Percentiles rank a stretch among this genome's conserved stretches.
Conservation (phyloP, 352 stramenopile species). For the Phytophthora cactorum region DNA sequence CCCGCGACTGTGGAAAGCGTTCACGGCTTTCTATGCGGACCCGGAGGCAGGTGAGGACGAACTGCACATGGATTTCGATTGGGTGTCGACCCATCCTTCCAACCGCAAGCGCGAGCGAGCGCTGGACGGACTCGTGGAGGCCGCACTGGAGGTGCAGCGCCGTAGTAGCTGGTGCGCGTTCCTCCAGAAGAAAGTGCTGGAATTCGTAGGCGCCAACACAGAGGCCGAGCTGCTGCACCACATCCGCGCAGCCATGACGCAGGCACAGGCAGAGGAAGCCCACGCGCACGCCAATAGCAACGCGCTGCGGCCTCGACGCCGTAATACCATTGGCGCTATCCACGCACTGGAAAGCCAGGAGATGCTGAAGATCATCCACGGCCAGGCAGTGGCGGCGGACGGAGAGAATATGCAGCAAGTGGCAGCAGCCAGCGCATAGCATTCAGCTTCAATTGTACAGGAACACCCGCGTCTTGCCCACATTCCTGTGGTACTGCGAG, state of each 20-base stretch:
- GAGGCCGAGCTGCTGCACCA: conserved; percentile 51
- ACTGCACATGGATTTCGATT: conserved; percentile 57
- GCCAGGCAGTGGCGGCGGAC: conserved; percentile 7
- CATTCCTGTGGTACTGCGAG: neutral
- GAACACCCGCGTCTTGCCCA: neutral
- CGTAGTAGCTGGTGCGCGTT: conserved; percentile 61
- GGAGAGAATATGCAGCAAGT: conserved; percentile 18
- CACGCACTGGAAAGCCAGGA: conserved; percentile 69
- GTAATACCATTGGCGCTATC: conserved; percentile 56
- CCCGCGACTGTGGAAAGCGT: conserved; percentile 54
- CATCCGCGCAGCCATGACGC: conserved; percentile 38
- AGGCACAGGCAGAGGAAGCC: conserved; percentile 25
- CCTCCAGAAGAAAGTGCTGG: conserved; percentile 60
- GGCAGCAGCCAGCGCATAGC: conserved; percentile 10
- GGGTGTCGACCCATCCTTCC: conserved; percentile 70
- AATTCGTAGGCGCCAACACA: conserved; percentile 41
- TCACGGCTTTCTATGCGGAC: conserved; percentile 40
- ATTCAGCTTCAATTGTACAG: neutral
- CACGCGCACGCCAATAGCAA: conserved; percentile 17
- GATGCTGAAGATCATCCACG: conserved; percentile 46
- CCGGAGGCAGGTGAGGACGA: conserved; percentile 35
- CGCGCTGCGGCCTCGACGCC: conserved; percentile 19
- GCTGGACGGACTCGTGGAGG: conserved; percentile 49
- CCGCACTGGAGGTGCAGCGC: conserved; percentile 51
- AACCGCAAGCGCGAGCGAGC: conserved; percentile 61